Evolutionary conservation across 1,284 basidiomycete species (phyloP).

Genomic region (Phlebopus sp.): DNA sequence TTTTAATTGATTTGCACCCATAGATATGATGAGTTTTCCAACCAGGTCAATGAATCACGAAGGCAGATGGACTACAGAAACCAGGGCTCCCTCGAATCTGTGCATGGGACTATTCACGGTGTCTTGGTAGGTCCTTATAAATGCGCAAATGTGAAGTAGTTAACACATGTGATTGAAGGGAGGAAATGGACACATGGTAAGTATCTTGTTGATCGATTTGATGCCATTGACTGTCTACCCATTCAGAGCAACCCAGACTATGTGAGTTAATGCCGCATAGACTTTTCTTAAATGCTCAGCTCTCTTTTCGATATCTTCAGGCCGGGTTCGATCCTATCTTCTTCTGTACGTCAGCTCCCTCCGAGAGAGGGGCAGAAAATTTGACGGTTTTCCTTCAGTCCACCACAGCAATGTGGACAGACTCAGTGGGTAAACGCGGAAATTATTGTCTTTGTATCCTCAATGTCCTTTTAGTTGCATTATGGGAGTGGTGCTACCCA

Average conservation of each 20-base stretch:
- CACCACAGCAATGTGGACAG: conserved; percentile 26
- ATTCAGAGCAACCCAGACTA: conserved; percentile 20
- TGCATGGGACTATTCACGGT: conserved; percentile 17
- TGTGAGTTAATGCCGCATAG: conserved; percentile 8
- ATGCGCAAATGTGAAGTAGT: not conserved
- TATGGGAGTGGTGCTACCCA: conserved; percentile 28
- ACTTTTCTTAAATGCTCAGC: not conserved
- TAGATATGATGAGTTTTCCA: conserved; percentile 25
- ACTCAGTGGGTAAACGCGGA: conserved; percentile 12
- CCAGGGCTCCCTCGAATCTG: conserved; percentile 16
- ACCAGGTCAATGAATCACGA: conserved; percentile 17
- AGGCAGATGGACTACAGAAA: conserved; percentile 9
- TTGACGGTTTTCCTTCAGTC: conserved; percentile 11
- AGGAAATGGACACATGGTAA: conserved; percentile 24
- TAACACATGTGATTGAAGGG: conserved; percentile 13
- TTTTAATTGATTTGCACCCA: too few species aligned
- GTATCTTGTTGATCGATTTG: conserved; percentile 2
- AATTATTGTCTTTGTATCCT: not conserved
- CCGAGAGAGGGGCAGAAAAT: not conserved
- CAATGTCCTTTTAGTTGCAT: conserved; percentile 11
- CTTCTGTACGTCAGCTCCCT: conserved; percentile 15
- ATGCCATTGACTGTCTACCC: not conserved
- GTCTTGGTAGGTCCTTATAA: conserved; percentile 13
- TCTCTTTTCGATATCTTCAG: conserved; percentile 4
- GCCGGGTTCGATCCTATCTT: conserved; percentile 25